A percentile compares a stretch with the other conserved stretches of the same genome.
Conservation (phyloP, 257 asterid species). For the Cordia subcordata region DNA sequence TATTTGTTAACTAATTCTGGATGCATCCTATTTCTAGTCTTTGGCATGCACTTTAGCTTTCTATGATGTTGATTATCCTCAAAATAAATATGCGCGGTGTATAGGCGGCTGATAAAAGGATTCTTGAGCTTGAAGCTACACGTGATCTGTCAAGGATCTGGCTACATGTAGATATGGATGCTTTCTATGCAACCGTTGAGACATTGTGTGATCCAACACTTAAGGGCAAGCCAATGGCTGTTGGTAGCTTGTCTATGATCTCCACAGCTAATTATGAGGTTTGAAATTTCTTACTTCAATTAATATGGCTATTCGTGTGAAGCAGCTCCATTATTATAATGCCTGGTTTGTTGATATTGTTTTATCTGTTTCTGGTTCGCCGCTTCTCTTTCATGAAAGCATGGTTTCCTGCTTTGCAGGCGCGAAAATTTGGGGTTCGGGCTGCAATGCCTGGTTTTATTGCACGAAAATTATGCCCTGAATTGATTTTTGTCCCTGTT, state of each 20-base stretch:
- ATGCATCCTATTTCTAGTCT: no score
- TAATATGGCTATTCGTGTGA: conserved; percentile 3
- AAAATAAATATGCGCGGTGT: neutral
- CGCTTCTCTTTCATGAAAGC: conserved; percentile 10
- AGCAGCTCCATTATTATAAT: neutral
- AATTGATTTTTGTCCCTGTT: conserved; percentile 65
- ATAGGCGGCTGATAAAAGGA: conserved; percentile 70
- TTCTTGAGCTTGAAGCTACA: conserved; percentile 68
- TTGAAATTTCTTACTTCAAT: conserved; percentile 13
- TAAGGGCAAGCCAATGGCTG: conserved; percentile 91
- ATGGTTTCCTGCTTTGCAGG: conserved; percentile 46
- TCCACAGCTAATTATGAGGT: conserved; percentile 99
- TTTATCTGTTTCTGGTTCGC: neutral
- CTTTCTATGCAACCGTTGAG: conserved; percentile 93
- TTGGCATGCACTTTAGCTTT: neutral
- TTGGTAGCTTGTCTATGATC: conserved; percentile 93
- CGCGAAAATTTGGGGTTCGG: conserved; percentile 89
- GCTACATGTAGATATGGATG: conserved; percentile 99
- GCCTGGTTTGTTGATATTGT: no score
- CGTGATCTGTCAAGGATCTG: conserved; percentile 85
- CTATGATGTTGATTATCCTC: neutral
- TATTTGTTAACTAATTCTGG: no score
- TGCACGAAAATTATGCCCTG: conserved; percentile 85
- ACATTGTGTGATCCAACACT: conserved; percentile 69
- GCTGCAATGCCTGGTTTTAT: conserved; percentile 99